Percentiles rank a stretch among this genome's conserved stretches.
Conservation (phyloP, 495 filamentous ascomycete species). For the Zalerion maritima region DNA sequence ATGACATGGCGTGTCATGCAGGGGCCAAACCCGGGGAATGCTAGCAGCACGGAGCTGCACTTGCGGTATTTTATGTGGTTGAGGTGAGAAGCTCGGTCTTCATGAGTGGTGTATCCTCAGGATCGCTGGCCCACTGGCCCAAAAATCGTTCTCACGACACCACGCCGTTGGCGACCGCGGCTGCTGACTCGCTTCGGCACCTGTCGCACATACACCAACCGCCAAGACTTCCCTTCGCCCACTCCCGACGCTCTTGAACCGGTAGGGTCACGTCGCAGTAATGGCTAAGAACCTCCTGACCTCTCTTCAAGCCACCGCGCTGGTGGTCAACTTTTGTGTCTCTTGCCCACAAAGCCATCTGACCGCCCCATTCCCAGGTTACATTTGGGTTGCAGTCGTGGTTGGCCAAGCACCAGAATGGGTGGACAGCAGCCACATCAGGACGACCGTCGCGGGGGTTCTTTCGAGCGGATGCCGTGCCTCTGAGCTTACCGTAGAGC, state of each 20-base stretch:
- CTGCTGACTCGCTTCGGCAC: slow-evolving; percentile 42
- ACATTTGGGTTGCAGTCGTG: slow-evolving; percentile 93
- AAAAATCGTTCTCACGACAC: too few species aligned
- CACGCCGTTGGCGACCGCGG: too few species aligned
- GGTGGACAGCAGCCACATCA: slow-evolving; percentile 55
- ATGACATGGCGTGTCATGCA: too few species aligned
- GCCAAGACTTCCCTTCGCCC: slow-evolving; percentile 72
- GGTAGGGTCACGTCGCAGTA: slow-evolving; percentile 79
- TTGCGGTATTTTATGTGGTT: too few species aligned
- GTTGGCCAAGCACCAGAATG: slow-evolving; percentile 56
- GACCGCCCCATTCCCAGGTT: slow-evolving; percentile 81
- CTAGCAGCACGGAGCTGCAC: too few species aligned
- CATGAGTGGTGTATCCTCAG: too few species aligned
- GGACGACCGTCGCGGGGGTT: slow-evolving; percentile 57
- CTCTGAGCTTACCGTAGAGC: slow-evolving; percentile 82
- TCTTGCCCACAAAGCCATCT: slow-evolving; percentile 51
- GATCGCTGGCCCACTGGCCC: too few species aligned
- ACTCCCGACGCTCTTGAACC: slow-evolving; percentile 71
- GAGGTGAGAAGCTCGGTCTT: too few species aligned
- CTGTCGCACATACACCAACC: slow-evolving; percentile 72
- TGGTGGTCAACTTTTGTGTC: slow-evolving; percentile 24
- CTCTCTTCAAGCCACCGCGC: slow-evolving; percentile 48
- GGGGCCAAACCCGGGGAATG: too few species aligned
- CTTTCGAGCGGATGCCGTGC: slow-evolving; percentile 73
- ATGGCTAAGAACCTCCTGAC: slow-evolving; percentile 79